phyloP scores from a whole-genome alignment of 345 rosid species.

The Cardamine chenopodiifolia region DNA sequence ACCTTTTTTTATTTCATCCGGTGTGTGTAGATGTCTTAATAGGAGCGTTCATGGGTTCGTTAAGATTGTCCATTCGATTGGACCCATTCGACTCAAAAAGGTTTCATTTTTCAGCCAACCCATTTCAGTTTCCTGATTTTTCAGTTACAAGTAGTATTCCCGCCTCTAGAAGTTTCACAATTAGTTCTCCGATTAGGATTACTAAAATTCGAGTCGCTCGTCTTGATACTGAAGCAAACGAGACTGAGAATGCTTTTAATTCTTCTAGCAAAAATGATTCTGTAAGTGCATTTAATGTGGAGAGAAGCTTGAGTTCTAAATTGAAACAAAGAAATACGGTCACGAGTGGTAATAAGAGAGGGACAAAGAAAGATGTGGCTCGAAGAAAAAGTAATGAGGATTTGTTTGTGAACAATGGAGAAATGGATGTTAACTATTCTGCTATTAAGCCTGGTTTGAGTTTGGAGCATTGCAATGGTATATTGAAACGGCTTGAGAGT shows the following conservation, averaged over 20 bases:
- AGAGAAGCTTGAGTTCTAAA: conserved; percentile 38
- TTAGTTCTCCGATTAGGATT: conserved; percentile 46
- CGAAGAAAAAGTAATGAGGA: conserved; percentile 41
- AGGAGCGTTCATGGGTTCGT: conserved; percentile 55
- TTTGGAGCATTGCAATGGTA: conserved; percentile 57
- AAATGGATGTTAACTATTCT: conserved; percentile 61
- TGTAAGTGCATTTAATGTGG: conserved; percentile 26
- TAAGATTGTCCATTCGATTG: conserved; percentile 49
- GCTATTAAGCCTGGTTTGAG: conserved; percentile 51
- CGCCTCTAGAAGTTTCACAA: conserved; percentile 42
- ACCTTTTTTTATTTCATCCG: no score
- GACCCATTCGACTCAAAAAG: conserved; percentile 61
- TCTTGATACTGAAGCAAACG: conserved; percentile 45
- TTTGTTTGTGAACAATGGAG: conserved; percentile 47
- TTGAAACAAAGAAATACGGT: conserved; percentile 13
- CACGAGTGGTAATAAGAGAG: conserved; percentile 41
- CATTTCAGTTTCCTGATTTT: conserved; percentile 49
- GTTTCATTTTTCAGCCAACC: conserved; percentile 46
- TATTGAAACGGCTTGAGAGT: conserved; percentile 72
- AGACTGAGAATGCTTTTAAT: conserved; percentile 33
- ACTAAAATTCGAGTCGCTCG: conserved; percentile 45
- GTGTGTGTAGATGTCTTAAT: conserved; percentile 22
- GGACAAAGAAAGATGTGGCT: conserved; percentile 45
- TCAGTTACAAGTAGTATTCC: conserved; percentile 45
- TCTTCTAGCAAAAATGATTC: conserved; percentile 28